These are phyloP conservation scores for Aureobasidium sp. DNA, from an alignment of 2,329 filamentous ascomycete genomes.

Conservation along the genomic window DNA sequence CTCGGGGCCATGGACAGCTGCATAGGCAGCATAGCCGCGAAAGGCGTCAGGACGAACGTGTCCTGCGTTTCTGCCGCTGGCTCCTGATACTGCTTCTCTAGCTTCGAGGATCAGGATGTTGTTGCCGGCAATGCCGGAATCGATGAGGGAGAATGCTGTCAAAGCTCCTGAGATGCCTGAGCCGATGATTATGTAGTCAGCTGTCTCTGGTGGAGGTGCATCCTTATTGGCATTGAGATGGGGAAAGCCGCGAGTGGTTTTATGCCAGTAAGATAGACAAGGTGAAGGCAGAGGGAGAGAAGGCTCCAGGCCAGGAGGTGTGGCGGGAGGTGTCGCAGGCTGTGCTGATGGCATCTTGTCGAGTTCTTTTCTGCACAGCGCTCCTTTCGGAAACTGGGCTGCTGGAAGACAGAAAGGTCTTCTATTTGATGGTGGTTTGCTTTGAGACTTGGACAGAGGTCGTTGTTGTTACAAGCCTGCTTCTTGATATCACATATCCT, in stretches of 20 bases:
- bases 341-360: neutral
- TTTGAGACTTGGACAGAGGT: neutral
- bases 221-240: conserved; percentile 33
- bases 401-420: neutral
- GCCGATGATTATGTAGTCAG: conserved; percentile 34
- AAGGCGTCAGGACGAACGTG: conserved; percentile 40
- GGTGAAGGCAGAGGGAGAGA: conserved; percentile 19
- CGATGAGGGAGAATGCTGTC: conserved; percentile 33
- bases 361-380: neutral
- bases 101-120: conserved; percentile 37
- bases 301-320: conserved; percentile 2
- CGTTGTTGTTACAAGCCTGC: neutral
- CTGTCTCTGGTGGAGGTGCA: conserved; percentile 21
- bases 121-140: conserved; percentile 25
- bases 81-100: conserved; percentile 37
- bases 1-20: conserved; percentile 32
- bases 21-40: conserved; percentile 38
- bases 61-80: conserved; percentile 38
- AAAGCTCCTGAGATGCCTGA: conserved; percentile 36
- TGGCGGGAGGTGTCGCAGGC: neutral
- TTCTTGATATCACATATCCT: too few relatives aligned
- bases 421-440: neutral
- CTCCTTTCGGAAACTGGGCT: neutral
- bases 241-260: conserved; percentile 35
- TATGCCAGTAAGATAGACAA: conserved; percentile 37